A percentile compares a stretch with the other conserved stretches of the same genome.
Conservation (phyloP, 192 early-diverging fungal species). For the Kickxella alabastrina region DNA sequence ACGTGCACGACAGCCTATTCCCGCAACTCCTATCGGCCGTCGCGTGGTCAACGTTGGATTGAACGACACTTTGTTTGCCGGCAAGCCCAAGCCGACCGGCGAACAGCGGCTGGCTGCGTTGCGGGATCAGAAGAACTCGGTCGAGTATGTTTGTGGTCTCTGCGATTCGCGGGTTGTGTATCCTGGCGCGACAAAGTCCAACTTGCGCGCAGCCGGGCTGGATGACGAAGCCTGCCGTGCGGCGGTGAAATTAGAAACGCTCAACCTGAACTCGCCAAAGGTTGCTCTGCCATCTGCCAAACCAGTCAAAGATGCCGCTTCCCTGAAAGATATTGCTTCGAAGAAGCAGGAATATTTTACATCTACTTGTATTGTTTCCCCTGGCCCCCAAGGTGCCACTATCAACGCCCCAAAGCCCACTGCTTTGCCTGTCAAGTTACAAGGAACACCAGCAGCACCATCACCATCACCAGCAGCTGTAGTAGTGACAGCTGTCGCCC, state of each 20-base stretch:
- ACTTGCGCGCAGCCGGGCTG: constrained; percentile 16
- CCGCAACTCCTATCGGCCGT: no score
- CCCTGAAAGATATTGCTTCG: not conserved
- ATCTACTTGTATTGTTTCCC: not conserved
- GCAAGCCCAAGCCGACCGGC: not conserved
- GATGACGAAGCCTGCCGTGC: not conserved
- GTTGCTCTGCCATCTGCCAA: not conserved
- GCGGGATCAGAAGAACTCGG: constrained; percentile 12
- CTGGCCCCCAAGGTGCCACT: not conserved
- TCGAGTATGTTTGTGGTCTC: constrained; percentile 28
- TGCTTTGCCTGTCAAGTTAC: no score
- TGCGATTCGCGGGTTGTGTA: constrained; percentile 24
- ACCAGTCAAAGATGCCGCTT: no score
- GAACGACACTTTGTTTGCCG: not conserved
- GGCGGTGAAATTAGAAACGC: no score
- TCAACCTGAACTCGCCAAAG: not conserved
- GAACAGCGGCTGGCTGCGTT: constrained; percentile 9
- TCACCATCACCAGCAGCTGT: no score
- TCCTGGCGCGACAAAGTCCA: constrained; percentile 24
- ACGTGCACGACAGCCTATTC: no score
- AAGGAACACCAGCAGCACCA: not conserved
- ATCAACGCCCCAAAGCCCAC: not conserved
- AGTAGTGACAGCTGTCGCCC: not conserved
- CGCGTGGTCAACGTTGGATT: constrained; percentile 13
- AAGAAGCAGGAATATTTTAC: no score